These are phyloP conservation scores for Skeletonema menzelii DNA, from an alignment of 108 stramenopile genomes.

Conservation along the genomic window DNA sequence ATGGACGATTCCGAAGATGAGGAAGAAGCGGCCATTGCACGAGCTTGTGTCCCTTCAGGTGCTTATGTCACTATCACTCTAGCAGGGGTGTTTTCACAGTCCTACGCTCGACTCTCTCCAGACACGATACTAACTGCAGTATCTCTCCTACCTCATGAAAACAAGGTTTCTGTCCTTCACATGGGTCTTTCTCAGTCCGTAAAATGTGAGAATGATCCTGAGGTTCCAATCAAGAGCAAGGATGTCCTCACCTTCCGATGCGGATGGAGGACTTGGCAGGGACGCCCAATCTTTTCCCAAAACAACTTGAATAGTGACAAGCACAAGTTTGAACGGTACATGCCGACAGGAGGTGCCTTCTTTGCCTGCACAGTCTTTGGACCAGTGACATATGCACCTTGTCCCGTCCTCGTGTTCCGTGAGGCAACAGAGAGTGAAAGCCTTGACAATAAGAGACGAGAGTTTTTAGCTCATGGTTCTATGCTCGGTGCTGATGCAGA, in stretches of 20 bases:
- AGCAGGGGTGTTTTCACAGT: conserved; percentile 58
- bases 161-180: conserved; percentile 94
- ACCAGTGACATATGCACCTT: conserved; percentile 92
- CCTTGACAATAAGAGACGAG: conserved; percentile 12
- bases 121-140: conserved; percentile 71
- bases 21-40: conserved; percentile 65
- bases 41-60: conserved; percentile 86
- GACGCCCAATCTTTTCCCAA: conserved; percentile 94
- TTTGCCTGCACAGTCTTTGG: conserved; percentile 93
- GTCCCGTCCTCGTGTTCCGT: conserved; percentile 86
- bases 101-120: conserved; percentile 48
- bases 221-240: conserved; percentile 87
- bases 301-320: conserved; percentile 97
- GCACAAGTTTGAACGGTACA: conserved; percentile 96
- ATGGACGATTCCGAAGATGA: conserved; percentile 55
- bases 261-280: conserved; percentile 93
- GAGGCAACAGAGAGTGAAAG: conserved; percentile 27
- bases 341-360: conserved; percentile 86
- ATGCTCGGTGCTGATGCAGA: conserved; percentile 96
- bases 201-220: conserved; percentile 45
- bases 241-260: conserved; percentile 90
- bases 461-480: conserved; percentile 91
- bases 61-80: conserved; percentile 87
- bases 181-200: conserved; percentile 85
- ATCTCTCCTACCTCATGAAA: conserved; percentile 93